Conservation (phyloP, 768 basidiomycete genomes). For the Amanita polypyramis region DNA sequence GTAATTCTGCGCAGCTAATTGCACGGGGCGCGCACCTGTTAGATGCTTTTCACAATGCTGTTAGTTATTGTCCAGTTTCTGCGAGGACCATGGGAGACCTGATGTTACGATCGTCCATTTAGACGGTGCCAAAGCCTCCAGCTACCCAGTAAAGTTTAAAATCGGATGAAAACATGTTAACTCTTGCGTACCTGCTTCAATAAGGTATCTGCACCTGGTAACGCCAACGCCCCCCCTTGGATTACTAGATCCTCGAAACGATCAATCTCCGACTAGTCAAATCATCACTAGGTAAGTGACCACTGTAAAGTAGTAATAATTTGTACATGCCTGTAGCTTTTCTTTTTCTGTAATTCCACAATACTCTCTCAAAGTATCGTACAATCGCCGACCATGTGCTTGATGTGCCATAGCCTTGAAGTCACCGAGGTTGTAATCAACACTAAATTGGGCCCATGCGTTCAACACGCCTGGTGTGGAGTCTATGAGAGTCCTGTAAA, state of each 20-base stretch:
- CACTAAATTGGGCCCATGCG: conserved; percentile 66
- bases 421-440: conserved; percentile 48
- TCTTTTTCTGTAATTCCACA: conserved; percentile 52
- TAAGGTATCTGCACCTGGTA: conserved; percentile 57
- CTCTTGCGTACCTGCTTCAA: conserved; percentile 34
- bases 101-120: conserved; percentile 85
- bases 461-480: conserved; percentile 76
- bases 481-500: conserved; percentile 58
- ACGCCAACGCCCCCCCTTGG: conserved; percentile 44
- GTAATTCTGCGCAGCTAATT: conserved; percentile 50
- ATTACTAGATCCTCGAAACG: conserved; percentile 75
- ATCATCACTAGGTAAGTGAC: background rate
- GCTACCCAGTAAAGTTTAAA: conserved; percentile 1
- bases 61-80: background rate
- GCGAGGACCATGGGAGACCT: conserved; percentile 25
- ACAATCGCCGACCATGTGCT: conserved; percentile 68
- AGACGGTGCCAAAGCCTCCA: conserved; percentile 17
- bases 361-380: conserved; percentile 64
- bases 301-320: background rate
- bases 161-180: background rate
- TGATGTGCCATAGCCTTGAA: conserved; percentile 37
- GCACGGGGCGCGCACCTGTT: conserved; percentile 60
- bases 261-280: conserved; percentile 42
- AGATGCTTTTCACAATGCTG: conserved; percentile 40
- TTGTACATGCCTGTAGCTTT: conserved; percentile 39